Evolutionary conservation across 352 stramenopile genomes (phyloP).

Genomic region (Phytophthora tubulina): DNA sequence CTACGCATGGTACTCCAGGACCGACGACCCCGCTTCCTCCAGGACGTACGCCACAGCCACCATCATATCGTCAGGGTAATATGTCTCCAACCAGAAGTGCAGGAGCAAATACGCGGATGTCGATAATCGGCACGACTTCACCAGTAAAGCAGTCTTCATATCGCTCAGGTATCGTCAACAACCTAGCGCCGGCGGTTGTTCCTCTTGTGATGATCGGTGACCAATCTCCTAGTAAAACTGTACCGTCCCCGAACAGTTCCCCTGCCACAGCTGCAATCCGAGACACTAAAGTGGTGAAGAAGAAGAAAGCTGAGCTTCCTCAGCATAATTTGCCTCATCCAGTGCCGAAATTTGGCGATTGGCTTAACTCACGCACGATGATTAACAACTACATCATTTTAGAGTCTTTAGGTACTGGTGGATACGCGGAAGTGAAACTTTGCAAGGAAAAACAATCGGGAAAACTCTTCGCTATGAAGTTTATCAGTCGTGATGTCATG

Average conservation of each 20-base stretch:
- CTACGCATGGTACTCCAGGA: slow-evolving; percentile 1
- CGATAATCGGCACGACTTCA: slow-evolving; percentile 32
- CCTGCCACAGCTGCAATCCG: slow-evolving; percentile 50
- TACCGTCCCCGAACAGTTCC: slow-evolving; percentile 14
- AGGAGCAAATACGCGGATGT: slow-evolving; percentile 19
- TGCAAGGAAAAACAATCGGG: slow-evolving; percentile 85
- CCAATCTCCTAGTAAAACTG: slow-evolving; percentile 24
- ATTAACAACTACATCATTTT: slow-evolving; percentile 96
- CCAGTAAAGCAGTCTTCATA: slow-evolving; percentile 60
- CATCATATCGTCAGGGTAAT: slow-evolving; percentile 41
- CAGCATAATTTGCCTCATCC: slow-evolving; percentile 80
- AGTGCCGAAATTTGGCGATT: slow-evolving; percentile 84
- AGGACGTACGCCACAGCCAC: slow-evolving; percentile 39
- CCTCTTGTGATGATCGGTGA: slow-evolving; percentile 42
- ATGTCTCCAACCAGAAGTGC: slow-evolving; percentile 56
- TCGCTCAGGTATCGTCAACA: slow-evolving; percentile 58
- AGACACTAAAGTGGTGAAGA: slow-evolving; percentile 85
- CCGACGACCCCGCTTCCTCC: slow-evolving; percentile 14
- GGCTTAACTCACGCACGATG: slow-evolving; percentile 88
- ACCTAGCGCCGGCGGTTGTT: slow-evolving; percentile 43
- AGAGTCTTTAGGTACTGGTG: slow-evolving; percentile 84
- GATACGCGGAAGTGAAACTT: slow-evolving; percentile 92
- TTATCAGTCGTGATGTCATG: slow-evolving; percentile 90
- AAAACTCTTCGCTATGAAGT: slow-evolving; percentile 88
- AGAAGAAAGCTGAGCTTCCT: slow-evolving; percentile 83